phyloP scores from a whole-genome alignment of 331 rosid species.

The Pyracantha coccinea region DNA sequence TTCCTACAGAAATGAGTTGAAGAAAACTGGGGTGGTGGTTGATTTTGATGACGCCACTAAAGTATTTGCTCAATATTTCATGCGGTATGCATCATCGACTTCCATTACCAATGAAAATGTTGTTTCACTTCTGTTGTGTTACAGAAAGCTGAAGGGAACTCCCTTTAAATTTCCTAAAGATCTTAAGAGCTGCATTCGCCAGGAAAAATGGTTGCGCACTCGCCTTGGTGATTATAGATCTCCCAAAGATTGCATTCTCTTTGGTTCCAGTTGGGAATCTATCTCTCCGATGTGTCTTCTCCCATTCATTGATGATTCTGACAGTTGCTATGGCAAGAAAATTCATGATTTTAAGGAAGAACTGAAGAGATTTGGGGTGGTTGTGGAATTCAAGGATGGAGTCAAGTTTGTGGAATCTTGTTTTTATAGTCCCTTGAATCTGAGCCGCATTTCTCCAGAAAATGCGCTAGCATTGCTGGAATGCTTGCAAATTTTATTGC shows the following conservation, averaged over 20 bases:
- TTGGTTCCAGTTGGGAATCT: slow-evolving; percentile 46
- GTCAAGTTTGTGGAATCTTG: slow-evolving; percentile 24
- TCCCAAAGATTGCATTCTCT: slow-evolving; percentile 54
- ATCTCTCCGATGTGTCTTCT: slow-evolving; percentile 44
- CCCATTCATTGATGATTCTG: slow-evolving; percentile 57
- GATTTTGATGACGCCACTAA: slow-evolving; percentile 40
- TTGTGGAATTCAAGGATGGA: slow-evolving; percentile 38
- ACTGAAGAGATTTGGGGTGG: slow-evolving; percentile 48
- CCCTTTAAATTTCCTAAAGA: slow-evolving; percentile 17
- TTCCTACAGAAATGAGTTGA: slow-evolving; percentile 24
- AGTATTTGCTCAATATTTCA: slow-evolving; percentile 30
- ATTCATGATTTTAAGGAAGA: slow-evolving; percentile 38
- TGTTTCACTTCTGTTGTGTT: slow-evolving; percentile 39
- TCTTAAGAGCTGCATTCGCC: slow-evolving; percentile 10
- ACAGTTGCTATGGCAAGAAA: slow-evolving; percentile 29
- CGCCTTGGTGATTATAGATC: slow-evolving; percentile 25
- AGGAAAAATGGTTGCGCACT: slow-evolving; percentile 49
- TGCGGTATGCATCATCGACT: slow-evolving; percentile 14
- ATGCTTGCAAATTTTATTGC: slow-evolving; percentile 20
- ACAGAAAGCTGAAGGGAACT: slow-evolving; percentile 15
- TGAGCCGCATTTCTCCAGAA: slow-evolving; percentile 23
- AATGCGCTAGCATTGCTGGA: slow-evolving; percentile 40
- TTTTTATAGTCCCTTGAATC: slow-evolving; percentile 32
- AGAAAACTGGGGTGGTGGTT: slow-evolving; percentile 38
- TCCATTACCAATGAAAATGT: slow-evolving; percentile 28